Evolutionary conservation across 257 asterid species (phyloP).

Genomic region (Nicotiana undulata): DNA sequence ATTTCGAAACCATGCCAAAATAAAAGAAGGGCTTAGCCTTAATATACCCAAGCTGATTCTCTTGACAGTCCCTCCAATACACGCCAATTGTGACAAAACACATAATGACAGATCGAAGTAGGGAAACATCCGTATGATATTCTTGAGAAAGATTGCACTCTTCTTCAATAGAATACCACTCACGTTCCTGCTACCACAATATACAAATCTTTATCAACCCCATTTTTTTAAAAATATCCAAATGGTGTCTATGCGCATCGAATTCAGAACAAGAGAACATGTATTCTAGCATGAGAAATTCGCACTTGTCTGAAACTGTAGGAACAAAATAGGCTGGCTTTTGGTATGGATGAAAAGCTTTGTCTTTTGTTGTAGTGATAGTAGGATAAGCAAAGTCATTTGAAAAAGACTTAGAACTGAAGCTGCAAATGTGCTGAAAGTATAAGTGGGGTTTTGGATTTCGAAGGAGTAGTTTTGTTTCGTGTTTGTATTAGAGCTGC

Average conservation of each 20-base stretch:
- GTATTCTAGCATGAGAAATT: constrained; percentile 42
- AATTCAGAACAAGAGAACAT: constrained; percentile 27
- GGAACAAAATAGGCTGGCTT: background rate
- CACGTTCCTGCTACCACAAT: constrained; percentile 6
- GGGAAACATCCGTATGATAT: too few species aligned
- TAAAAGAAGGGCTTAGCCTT: too few species aligned
- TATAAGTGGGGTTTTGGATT: background rate
- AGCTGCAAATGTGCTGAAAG: constrained; percentile 10
- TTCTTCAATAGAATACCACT: too few species aligned
- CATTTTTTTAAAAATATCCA: constrained; percentile 41
- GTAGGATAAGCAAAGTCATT: background rate
- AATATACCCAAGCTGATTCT: too few species aligned
- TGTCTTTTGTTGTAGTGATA: background rate
- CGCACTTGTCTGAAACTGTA: constrained; percentile 23
- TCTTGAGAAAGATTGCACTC: too few species aligned
- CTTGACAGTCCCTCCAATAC: too few species aligned
- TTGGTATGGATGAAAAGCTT: background rate
- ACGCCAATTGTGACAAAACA: too few species aligned
- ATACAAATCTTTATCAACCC: constrained; percentile 50
- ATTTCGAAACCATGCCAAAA: too few species aligned
- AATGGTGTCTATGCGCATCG: constrained; percentile 56
- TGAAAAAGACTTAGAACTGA: background rate
- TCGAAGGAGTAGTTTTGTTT: background rate
- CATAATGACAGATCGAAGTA: too few species aligned
- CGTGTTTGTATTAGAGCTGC: background rate